Base-by-base conservation (phyloP, 331 rosid species). In the Rhamnella rubrinervis region DNA sequence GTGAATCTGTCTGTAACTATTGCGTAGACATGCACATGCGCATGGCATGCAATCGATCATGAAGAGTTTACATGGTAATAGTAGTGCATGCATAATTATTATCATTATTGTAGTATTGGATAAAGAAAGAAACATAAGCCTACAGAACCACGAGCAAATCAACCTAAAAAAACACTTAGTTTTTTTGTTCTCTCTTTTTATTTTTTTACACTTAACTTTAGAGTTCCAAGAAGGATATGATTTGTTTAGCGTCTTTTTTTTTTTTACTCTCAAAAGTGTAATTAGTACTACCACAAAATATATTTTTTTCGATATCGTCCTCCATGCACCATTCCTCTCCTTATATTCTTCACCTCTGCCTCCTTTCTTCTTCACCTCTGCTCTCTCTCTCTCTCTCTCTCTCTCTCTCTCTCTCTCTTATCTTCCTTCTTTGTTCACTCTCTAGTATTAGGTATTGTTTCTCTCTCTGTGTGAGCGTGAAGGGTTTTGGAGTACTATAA, bases 201-300 rank as follows among this genome's bases (percentile, higher is more conserved):
- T 40, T 8, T 40, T 40, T 11, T 40, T 40, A 11, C 47, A 7
- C 13, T 39, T 46, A 62, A 84, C 74, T 84, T 77, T 51, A 93
- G 83, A 79, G 85, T 85, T 73, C 84, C 92, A 74, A 88, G 7
- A 87, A 88, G 66, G 96, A 88, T 89, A 74, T 78, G 18, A 16
- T 65, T 68, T 55, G 64, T 19, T 15, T 31, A 73, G 72, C 77
- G 47, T 52, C 81, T 84, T 82, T 83, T 75, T 67, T 31, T 4
- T 31, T 4, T 23, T 23, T 23, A 46, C 61, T 49, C 75, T 69
- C 74, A 69, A 85, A 85, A 65, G 68, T 80, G 75, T 58, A 67
- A 77, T 88, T 71, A 85, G 82, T 58, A 70, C 59, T 80, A 17
- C 66, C 69, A 4, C 52, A 71, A 61, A 71, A 67, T 61, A 23